A percentile compares a stretch with the other conserved stretches of the same genome.
phyloP scores from a whole-genome alignment of 805 yeast species.

The Yarrowia hollandica region DNA sequence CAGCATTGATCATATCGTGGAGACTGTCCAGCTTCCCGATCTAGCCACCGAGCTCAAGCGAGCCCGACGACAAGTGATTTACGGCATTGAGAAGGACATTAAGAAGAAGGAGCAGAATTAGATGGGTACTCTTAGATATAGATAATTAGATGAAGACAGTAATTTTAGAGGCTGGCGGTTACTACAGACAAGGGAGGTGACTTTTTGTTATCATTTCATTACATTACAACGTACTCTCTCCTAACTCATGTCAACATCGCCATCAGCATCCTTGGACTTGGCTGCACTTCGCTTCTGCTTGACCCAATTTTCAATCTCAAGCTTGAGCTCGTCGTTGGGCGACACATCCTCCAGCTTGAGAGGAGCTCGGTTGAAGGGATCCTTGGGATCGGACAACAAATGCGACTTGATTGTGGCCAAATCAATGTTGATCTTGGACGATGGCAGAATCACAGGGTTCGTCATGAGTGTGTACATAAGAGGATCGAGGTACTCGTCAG shows the following conservation, averaged over 20 bases:
- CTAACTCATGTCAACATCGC: neutral
- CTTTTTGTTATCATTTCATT: too few species aligned
- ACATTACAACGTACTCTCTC: neutral
- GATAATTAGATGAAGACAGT: neutral
- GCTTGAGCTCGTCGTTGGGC: slow-evolving; percentile 70
- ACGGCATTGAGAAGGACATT: slow-evolving; percentile 22
- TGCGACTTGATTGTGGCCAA: slow-evolving; percentile 91
- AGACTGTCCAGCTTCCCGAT: slow-evolving; percentile 44
- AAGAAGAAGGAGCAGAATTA: neutral
- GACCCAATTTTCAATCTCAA: slow-evolving; percentile 30
- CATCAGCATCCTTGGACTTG: slow-evolving; percentile 13
- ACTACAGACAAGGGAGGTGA: neutral
- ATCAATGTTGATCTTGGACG: slow-evolving; percentile 82
- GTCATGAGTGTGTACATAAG: slow-evolving; percentile 94
- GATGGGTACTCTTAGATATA: neutral
- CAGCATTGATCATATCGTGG: slow-evolving; percentile 49
- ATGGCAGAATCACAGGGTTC: slow-evolving; percentile 93
- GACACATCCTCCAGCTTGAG: slow-evolving; percentile 82
- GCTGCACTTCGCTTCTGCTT: neutral
- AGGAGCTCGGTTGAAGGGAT: slow-evolving; percentile 95
- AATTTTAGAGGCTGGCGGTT: neutral
- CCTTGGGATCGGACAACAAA: slow-evolving; percentile 89
- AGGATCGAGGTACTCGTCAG: slow-evolving; percentile 96
- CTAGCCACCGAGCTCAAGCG: slow-evolving; percentile 36
- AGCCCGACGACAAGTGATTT: slow-evolving; percentile 36